Conservation (phyloP, 176 grass and related monocot species). For the Carex myosuroides region DNA sequence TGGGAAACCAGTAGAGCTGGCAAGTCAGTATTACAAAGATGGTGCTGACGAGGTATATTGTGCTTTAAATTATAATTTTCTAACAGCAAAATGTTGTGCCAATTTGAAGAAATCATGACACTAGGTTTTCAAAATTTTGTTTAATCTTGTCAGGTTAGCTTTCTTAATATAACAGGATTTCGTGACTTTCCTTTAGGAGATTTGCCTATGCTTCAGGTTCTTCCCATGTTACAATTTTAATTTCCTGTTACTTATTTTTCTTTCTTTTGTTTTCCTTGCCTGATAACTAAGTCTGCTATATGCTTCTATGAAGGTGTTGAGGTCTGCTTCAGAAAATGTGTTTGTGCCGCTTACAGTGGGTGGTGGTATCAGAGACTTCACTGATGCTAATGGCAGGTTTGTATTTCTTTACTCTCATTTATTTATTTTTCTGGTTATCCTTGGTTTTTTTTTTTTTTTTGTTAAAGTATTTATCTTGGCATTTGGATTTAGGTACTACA, state of each 20-base stretch:
- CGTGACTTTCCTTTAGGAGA: constrained; percentile 95
- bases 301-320: constrained; percentile 55
- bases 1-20: constrained; percentile 92
- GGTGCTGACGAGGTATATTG: constrained; percentile 86
- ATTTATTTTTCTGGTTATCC: constrained; percentile 12
- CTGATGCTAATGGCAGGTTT: constrained; percentile 88
- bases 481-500: constrained; percentile 68
- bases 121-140: background rate
- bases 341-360: constrained; percentile 99
- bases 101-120: background rate
- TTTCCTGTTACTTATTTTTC: background rate
- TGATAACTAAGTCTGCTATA: constrained; percentile 19
- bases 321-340: constrained; percentile 80
- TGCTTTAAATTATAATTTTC: background rate
- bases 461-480: background rate
- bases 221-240: constrained; percentile 13
- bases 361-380: constrained; percentile 98
- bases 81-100: background rate
- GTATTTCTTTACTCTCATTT: constrained; percentile 15
- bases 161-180: constrained; percentile 99
- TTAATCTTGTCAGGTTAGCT: constrained; percentile 60
- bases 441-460: constrained; percentile 27
- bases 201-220: constrained; percentile 98
- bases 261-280: background rate
- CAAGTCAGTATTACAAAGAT: constrained; percentile 95